Base-by-base conservation (phyloP, 495 filamentous ascomycete genomes). In the Xanthoparmelia taractica region DNA sequence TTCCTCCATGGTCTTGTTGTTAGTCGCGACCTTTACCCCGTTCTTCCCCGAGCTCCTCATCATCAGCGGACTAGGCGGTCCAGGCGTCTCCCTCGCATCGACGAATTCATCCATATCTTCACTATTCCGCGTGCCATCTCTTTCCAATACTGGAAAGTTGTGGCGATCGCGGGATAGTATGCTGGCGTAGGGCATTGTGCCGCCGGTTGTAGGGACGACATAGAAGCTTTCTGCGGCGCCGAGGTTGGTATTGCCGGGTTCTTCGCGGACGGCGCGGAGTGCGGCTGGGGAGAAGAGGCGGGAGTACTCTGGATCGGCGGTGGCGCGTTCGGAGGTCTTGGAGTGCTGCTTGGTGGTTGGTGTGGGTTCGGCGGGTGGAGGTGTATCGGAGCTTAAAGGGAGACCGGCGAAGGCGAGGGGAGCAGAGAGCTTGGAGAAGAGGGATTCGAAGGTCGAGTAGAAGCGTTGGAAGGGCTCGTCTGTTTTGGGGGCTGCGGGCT, bases 381-480 rank as follows among this genome's bases (percentile, higher is more conserved):
- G 41, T 66, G 61, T 60, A 23, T 89, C 84, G 13, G 77, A 72
- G 11, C 72, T 77, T 10, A 98, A 75, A 3, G 95, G 94, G 5
- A 98, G 84, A 4, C 93, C 92, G 17, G 93, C 89, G 73, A 96
- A 97, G 17, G 91, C 92, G 10, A 98, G 78, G 17, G 91, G 91
- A 0, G 91, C 90, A 8, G 93, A 95, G 4, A 98, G 82, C 57
- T 82, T 84, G 58, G 87, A 89, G 68, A 97, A 87, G 29, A 97
- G 80, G 45, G 79, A 86, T 58, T 91, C 91, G 69, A 97, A 91
- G 23, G 88, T 90, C 60, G 81, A 90, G 75, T 96, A 98, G 70
- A 97, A 98, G 59, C 85, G 81, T 38, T 90, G 85, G 71, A 97
- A 98, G 0, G 86, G 80, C 57, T 95, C 91, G 12, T 96, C 92